Base-by-base conservation (phyloP, 208 protist genomes). In the Trypanosoma vivax region DNA sequence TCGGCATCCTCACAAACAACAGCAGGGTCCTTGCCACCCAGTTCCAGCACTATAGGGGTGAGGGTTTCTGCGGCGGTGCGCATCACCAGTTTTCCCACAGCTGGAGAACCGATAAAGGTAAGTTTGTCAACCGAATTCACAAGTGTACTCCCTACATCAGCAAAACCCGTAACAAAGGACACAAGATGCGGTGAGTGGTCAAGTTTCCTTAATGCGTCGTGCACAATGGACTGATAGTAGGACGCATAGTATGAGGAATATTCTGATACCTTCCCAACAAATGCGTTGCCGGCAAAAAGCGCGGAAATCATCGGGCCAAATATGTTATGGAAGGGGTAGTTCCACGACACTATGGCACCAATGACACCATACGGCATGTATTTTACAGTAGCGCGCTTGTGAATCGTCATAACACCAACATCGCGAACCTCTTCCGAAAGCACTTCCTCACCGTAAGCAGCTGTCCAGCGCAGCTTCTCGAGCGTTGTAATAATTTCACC, bases 281-380 rank as follows among this genome's bases (percentile, higher is more conserved):
- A 90, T n/a, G 75, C 89, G 65, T 97, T 97, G 50, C 95, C 95
- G 19, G 92, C 73, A 40, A 96, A 97, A 30, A 98, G 73, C 33
- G 90, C 90, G 31, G 94, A 92, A 58, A 97, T 95, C 76, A 96
- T 89, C 53, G 88, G 88, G 19, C 83, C 86, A 60, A 87, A 90
- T 55, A 96, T 88, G 76, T 96, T 97, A 68, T 97, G 94, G 60
- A 97, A 95, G 11, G 96, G 94, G 71, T 97, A 98, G 73, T 98
- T 98, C 86, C 85, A 96, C 48, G 89, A 90, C 24, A 95, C 83
- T 54, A 97, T 95, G 29, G 83, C 88, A 45, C 87, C 90, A 60
- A 97, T 83, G 55, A 96, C 90, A 33, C 88, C 88, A 54, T 94
- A 87, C 13, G 90, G 90, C 11, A 89, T 71, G 65, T 93, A 94